phyloP scores from a whole-genome alignment of 768 basidiomycete species.

The Amanita muscaria region DNA sequence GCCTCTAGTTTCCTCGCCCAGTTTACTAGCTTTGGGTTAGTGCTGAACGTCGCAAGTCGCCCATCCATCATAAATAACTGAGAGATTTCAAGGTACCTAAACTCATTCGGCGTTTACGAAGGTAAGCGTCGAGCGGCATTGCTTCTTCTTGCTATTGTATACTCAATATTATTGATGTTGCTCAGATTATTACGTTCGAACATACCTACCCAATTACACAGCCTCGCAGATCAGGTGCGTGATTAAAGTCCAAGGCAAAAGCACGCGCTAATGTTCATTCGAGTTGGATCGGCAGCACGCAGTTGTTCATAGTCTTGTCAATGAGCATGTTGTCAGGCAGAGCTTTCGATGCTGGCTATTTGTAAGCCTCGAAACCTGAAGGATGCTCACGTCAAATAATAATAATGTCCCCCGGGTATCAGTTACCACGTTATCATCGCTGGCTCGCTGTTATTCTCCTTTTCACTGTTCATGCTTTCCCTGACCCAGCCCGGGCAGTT shows the following conservation, averaged over 20 bases:
- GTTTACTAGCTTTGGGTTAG: constrained; percentile 35
- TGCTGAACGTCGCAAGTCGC: not conserved
- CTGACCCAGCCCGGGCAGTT: constrained; percentile 29
- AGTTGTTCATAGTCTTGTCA: constrained; percentile 37
- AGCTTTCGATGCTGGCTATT: constrained; percentile 45
- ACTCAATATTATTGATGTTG: too few relatives aligned
- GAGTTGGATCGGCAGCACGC: constrained; percentile 41
- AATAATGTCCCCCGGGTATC: not conserved
- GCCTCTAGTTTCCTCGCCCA: constrained; percentile 29
- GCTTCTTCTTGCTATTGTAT: too few relatives aligned
- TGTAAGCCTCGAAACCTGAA: constrained; percentile 23
- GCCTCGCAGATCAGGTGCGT: constrained; percentile 29
- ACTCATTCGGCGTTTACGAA: constrained; percentile 29
- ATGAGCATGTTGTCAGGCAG: constrained; percentile 38
- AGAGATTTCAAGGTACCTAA: constrained; percentile 23
- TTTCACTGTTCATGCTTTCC: constrained; percentile 40
- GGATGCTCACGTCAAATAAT: too few relatives aligned
- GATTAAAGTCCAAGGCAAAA: too few relatives aligned
- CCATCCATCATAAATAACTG: too few relatives aligned
- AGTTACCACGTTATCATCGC: constrained; percentile 37
- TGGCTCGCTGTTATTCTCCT: constrained; percentile 35
- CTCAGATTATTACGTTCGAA: constrained; percentile 33
- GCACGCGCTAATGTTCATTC: too few relatives aligned
- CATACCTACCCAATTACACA: constrained; percentile 25
- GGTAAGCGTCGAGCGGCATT: constrained; percentile 15